Conservation (phyloP, 169 alveolate genomes). For the Fabrea salina region DNA sequence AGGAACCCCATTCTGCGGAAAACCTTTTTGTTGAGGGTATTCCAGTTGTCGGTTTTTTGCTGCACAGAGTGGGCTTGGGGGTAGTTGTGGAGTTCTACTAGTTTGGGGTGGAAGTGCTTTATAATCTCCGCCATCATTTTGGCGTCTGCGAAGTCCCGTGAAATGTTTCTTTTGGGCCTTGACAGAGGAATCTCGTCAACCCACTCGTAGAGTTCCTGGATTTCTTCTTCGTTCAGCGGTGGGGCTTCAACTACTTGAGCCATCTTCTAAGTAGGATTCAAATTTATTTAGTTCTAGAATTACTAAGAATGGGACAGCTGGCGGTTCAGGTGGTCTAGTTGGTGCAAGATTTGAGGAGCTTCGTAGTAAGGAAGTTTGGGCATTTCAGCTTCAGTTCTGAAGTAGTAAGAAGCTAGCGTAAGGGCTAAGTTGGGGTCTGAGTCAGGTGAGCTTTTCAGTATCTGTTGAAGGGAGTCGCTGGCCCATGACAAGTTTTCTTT, state of each 20-base stretch:
- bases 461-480: too few relatives aligned
- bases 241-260: constrained; percentile 30
- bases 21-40: constrained; percentile 79
- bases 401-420: too few relatives aligned
- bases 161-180: constrained; percentile 75
- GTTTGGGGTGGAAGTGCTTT: constrained; percentile 64
- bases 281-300: not conserved
- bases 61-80: constrained; percentile 74
- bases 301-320: too few relatives aligned
- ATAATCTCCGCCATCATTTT: constrained; percentile 78
- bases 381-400: too few relatives aligned
- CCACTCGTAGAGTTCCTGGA: constrained; percentile 75
- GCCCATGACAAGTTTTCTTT: too few relatives aligned
- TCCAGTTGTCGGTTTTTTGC: constrained; percentile 82
- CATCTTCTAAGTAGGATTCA: not conserved
- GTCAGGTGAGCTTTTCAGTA: too few relatives aligned
- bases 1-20: constrained; percentile 79
- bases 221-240: constrained; percentile 56
- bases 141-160: constrained; percentile 84
- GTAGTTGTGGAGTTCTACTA: constrained; percentile 77
- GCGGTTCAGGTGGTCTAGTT: too few relatives aligned
- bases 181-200: constrained; percentile 80
- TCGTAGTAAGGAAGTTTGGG: too few relatives aligned
- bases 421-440: too few relatives aligned
- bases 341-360: too few relatives aligned